phyloP scores from a whole-genome alignment of 179 eudicot species.

The Sideroxylon spinosum region DNA sequence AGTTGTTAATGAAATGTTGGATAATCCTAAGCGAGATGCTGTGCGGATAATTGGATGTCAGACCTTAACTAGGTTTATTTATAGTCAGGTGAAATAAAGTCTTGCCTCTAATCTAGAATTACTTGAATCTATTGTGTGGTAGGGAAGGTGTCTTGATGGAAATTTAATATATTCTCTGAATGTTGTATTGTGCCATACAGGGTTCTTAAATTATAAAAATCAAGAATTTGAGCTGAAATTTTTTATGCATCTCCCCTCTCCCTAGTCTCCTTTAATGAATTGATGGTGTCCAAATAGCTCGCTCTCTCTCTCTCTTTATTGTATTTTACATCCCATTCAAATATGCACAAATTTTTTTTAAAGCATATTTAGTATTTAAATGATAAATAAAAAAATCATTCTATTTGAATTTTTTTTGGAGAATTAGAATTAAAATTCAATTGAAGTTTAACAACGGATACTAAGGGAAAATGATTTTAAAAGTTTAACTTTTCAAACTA shows the following conservation, averaged over 20 bases:
- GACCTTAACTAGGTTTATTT: slow-evolving; percentile 26
- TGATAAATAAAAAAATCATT: too few species aligned
- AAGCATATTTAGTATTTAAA: too few species aligned
- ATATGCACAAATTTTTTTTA: too few species aligned
- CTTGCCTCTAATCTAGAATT: background rate
- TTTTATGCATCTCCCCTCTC: background rate
- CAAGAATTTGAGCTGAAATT: background rate
- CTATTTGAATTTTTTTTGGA: too few species aligned
- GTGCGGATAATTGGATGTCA: slow-evolving; percentile 70
- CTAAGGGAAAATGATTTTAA: too few species aligned
- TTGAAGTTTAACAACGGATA: too few species aligned
- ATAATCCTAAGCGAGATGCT: slow-evolving; percentile 51
- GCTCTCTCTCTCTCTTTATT: too few species aligned
- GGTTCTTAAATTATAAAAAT: background rate
- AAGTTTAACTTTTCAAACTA: too few species aligned
- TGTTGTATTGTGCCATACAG: background rate
- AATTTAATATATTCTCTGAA: background rate
- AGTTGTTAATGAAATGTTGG: slow-evolving; percentile 66
- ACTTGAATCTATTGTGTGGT: slow-evolving; percentile 7
- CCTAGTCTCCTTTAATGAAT: too few species aligned
- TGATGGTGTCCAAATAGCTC: too few species aligned
- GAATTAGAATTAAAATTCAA: too few species aligned
- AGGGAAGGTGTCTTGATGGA: background rate
- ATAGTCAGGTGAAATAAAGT: slow-evolving; percentile 15
- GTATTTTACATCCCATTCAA: too few species aligned